Base-by-base conservation (phyloP, 257 asterid species). In the Asclepias syriaca region DNA sequence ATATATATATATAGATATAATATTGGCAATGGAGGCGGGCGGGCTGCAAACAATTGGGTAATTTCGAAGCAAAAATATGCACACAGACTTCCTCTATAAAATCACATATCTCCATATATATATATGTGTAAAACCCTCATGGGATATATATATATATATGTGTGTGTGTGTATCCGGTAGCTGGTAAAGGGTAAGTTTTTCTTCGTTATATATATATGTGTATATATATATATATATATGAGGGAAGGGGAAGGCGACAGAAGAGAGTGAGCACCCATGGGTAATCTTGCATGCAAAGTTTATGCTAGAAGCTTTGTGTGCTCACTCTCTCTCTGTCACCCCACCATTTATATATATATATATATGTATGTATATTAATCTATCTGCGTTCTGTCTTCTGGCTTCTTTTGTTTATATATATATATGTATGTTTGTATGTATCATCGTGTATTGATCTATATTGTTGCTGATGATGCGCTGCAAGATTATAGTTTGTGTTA, bases 261-360 rank as follows among this genome's bases (percentile, higher is more conserved):
- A 84, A 84, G 92, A 87, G 89, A 87, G 89, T 87, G 90, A 86
- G 90, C 90, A 86, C 90, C 74, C 75, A 83, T 76, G 81, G 84
- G 29, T 29, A 29, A 77, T 83, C 84, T 79, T 81, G 86, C 85
- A 87, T 84, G 79, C 49, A 37, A 12, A 37, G 67, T 54, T 37
- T 60, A 79, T 79, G 84, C 84, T 76, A 67, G 84, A 84, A 79
- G 80, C 85, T 74, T 40, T 87, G 86, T 16, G 92, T 87, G 92
- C 92, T 83, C 75, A 80, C 92, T 45, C 87, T 87, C 87, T 87
- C 1, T 76, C 87, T 77, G 92, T 87, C 89, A 79, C 89, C 82
- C 80, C 49, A 72, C 74, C 71, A 69, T 59, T 2, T 18, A 19
- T 53, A 34, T 34, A 34, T 34, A 34, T 3, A 34, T 34, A 34